These are phyloP conservation scores for Hypoxylon sp. DNA, from an alignment of 2,329 filamentous ascomycete genomes.

Conservation along the genomic window DNA sequence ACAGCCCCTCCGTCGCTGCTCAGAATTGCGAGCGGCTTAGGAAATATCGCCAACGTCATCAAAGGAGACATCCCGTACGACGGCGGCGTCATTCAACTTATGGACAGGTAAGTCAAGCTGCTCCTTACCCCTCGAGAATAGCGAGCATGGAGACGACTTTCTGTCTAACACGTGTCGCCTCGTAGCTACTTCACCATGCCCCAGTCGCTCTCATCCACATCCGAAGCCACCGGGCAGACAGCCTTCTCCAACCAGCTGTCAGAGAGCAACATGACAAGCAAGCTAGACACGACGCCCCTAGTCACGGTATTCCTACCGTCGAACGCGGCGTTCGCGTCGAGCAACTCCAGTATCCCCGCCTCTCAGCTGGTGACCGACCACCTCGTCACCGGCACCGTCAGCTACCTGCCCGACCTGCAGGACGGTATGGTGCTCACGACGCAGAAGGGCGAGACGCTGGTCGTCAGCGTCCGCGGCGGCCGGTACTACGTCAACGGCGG, in stretches of 20 bases:
- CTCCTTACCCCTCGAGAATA: too few species aligned
- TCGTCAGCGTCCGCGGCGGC: conserved; percentile 32
- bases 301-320: conserved; percentile 37
- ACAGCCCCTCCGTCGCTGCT: conserved; percentile 17
- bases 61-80: conserved; percentile 38
- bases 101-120: conserved; percentile 32
- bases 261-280: conserved; percentile 23
- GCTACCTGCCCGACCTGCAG: conserved; percentile 34
- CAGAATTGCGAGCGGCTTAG: conserved; percentile 37
- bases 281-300: conserved; percentile 25
- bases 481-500: conserved; percentile 41
- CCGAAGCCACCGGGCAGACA: conserved; percentile 25
- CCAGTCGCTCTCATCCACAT: conserved; percentile 24
- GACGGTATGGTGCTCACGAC: conserved; percentile 32
- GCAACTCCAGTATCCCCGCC: conserved; percentile 12
- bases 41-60: conserved; percentile 39
- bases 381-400: conserved; percentile 23
- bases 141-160: neutral
- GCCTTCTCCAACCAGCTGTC: conserved; percentile 24
- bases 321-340: conserved; percentile 30
- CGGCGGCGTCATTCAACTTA: conserved; percentile 39
- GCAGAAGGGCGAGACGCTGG: conserved; percentile 25
- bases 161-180: conserved; percentile 6
- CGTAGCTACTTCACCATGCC: conserved; percentile 32
- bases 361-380: conserved; percentile 32